phyloP scores from a whole-genome alignment of 192 early-diverging fungal genomes.

The Coemansia sp. region DNA sequence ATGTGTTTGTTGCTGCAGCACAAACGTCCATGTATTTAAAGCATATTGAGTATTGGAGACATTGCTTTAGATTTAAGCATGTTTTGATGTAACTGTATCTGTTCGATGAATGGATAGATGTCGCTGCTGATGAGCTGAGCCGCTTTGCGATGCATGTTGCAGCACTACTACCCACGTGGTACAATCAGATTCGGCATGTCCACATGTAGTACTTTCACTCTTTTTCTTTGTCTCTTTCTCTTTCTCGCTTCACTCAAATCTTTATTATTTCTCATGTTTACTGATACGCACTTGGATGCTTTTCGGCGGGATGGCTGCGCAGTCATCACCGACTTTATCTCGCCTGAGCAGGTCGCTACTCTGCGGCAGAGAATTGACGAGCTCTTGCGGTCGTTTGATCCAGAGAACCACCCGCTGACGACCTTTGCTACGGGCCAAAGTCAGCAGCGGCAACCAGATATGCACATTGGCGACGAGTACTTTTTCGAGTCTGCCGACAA shows the following conservation, averaged over 20 bases:
- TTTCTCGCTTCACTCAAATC: not conserved
- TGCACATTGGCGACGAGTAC: slow-evolving; percentile 84
- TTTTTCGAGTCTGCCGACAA: slow-evolving; percentile 86
- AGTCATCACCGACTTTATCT: slow-evolving; percentile 30
- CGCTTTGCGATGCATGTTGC: not conserved
- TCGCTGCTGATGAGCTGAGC: not conserved
- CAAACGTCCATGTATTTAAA: not conserved
- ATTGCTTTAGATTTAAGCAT: not conserved
- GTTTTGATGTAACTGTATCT: not conserved
- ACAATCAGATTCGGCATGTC: not conserved
- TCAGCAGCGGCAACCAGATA: slow-evolving; percentile 1
- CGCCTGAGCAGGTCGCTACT: slow-evolving; percentile 5
- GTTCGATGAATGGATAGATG: not conserved
- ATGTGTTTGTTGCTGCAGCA: not conserved
- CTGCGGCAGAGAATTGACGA: slow-evolving; percentile 31
- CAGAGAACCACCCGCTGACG: slow-evolving; percentile 74
- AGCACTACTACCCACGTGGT: not conserved
- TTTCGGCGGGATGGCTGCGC: slow-evolving; percentile 38
- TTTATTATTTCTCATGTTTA: slow-evolving; percentile 5
- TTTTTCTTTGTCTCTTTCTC: not conserved
- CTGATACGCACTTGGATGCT: slow-evolving; percentile 2
- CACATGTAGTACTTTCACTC: not conserved
- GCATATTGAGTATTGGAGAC: not conserved
- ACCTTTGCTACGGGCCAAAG: slow-evolving; percentile 70
- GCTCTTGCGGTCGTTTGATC: slow-evolving; percentile 67